Conservation (phyloP, 2,329 filamentous ascomycete genomes). For the Penicillium polonicum region DNA sequence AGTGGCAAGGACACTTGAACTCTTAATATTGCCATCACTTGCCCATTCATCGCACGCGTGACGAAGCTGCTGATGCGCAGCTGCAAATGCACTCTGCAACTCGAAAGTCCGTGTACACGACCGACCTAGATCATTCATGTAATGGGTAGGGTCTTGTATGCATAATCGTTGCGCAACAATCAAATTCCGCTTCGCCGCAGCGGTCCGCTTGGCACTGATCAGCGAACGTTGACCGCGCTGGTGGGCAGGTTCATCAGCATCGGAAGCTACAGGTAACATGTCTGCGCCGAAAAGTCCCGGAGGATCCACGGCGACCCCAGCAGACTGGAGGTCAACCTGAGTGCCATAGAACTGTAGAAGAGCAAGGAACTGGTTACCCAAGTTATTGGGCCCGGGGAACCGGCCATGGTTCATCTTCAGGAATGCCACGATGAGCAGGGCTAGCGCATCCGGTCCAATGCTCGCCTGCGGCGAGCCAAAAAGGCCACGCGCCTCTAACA, state of each 20-base stretch:
- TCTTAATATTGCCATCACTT: not conserved
- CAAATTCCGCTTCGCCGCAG: slow-evolving; percentile 34
- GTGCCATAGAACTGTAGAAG: slow-evolving; percentile 52
- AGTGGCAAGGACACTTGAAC: slow-evolving; percentile 26
- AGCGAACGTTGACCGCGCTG: slow-evolving; percentile 43
- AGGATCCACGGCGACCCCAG: slow-evolving; percentile 53
- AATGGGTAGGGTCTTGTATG: slow-evolving; percentile 60
- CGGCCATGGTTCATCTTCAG: slow-evolving; percentile 46
- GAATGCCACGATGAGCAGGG: slow-evolving; percentile 58
- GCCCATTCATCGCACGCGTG: slow-evolving; percentile 28
- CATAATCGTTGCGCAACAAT: slow-evolving; percentile 45
- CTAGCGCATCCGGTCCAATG: slow-evolving; percentile 54
- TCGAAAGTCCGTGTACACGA: slow-evolving; percentile 51
- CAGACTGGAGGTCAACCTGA: slow-evolving; percentile 45
- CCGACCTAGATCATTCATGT: slow-evolving; percentile 57
- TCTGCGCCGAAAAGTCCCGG: slow-evolving; percentile 41
- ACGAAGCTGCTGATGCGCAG: slow-evolving; percentile 29
- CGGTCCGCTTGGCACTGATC: slow-evolving; percentile 32
- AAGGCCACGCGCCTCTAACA: slow-evolving; percentile 52
- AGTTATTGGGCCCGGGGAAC: slow-evolving; percentile 29
- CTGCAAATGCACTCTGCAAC: slow-evolving; percentile 46
- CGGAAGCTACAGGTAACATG: slow-evolving; percentile 11
- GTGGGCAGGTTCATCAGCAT: slow-evolving; percentile 24
- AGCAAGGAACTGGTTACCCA: slow-evolving; percentile 47
- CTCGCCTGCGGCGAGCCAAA: slow-evolving; percentile 50